Base-by-base conservation (phyloP, 352 stramenopile species). In the Halophytophthora polymorphica region DNA sequence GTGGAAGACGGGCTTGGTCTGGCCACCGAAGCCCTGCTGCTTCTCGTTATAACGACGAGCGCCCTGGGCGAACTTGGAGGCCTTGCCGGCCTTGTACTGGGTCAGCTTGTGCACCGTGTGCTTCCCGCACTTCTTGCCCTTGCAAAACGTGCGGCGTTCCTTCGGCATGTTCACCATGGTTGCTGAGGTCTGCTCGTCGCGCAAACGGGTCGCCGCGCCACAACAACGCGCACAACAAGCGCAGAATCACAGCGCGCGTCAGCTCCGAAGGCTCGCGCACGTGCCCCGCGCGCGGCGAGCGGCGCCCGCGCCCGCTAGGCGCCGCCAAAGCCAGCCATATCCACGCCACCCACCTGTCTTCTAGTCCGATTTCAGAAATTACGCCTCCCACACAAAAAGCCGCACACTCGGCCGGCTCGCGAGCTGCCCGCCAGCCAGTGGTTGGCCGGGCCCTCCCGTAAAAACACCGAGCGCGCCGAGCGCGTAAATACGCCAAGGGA, bases 1-100 rank as follows among this genome's bases (percentile, higher is more conserved):
- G 94, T 99, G 97, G 84, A 99, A 99, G 45, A 99, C 92, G 59
- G 97, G 97, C 94, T 99, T 99, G 64, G 97, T 99, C 86, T 99
- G 97, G 82, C 97, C 97, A 93, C 97, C 97, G 77, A 98, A 99
- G 80, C 97, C 97, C 90, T 98, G 98, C 83, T 99, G 97, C 91
- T 99, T 99, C 53, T 93, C 87, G 68, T 98, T 93, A 79, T 99
- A 99, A 86, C 97, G 96, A 90, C 97, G 95, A 45, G 77, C 69
- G 61, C 81, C 93, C 82, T 99, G 97, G 47, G 97, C 97, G 78
- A 98, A 99, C 86, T 99, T 99, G 56, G 95, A 99, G 33, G 97
- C 97, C 85, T 99, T 99, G 61, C 97, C 97, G 49, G 97, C 83
- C 84, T 99, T 99, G 96, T 99, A 99, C 85, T 99, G 97, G 44